Base-by-base conservation (phyloP, 1,139 yeast species). In the Eremothecium gossypii region DNA sequence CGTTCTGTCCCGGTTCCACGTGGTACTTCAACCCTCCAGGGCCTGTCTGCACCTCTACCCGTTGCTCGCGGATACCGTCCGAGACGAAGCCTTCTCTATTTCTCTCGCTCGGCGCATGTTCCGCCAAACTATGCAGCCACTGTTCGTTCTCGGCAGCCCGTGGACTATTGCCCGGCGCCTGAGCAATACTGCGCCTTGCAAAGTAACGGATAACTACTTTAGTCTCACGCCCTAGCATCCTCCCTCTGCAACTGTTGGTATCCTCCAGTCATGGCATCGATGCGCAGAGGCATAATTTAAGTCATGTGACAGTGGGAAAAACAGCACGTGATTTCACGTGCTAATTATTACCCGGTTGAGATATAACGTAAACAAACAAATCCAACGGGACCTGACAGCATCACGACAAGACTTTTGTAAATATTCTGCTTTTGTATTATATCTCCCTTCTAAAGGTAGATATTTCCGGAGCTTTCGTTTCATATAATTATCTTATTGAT, bases 91-190 rank as follows among this genome's bases (percentile, higher is more conserved):
- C 20, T 7, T 32, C 29, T 5, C 5, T 3, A 11, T 10, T n/a
- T 13, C 13, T 27, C n/a, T n/a, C 10, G 9, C 4, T n/a, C 6
- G 9, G 13, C 35, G 12, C 13, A 12, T 13, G 13, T 8, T 44
- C 35, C 8, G 49, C 46, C 33, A 66, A 39, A 13, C 52, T 50
- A 29, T 59, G 55, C 26, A 73, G 54, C 78, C 78, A 74, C 39
- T 61, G 58, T 33, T 67, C 69, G 45, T 74, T 74, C 45, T 71
- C 76, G 2, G 60, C 43, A 7, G 67, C 61, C 4, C 69, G 66
- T 2, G 77, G 77, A 0, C 74, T 73, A 53, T 70, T 71, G 46
- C 70, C 74, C 0, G 76, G 75, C 7, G 38, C 32, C 34, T 33
- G 38, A 23, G 46, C 35, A 30, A 40, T 20, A 17, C n/a, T n/a